Percentiles rank a stretch among this genome's conserved stretches.
These are phyloP conservation scores for Phaffomyces antillensis DNA, from an alignment of 805 yeast species.

Conservation along the genomic window DNA sequence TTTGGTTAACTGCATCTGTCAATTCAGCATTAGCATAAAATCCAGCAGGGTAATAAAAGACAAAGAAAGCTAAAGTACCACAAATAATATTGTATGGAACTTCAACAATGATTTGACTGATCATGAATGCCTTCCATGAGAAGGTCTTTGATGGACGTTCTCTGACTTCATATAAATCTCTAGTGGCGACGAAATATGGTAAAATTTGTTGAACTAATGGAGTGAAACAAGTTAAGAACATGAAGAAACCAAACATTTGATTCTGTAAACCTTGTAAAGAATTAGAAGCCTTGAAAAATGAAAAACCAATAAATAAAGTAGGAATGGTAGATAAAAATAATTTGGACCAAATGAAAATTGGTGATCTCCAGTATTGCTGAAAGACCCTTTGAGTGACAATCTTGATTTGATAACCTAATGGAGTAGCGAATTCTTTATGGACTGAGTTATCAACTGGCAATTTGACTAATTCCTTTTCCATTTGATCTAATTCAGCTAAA, in stretches of 20 bases:
- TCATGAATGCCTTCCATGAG: conserved; percentile 54
- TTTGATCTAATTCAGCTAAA: conserved; percentile 48
- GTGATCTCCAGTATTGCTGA: conserved; percentile 65
- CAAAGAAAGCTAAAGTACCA: conserved; percentile 57
- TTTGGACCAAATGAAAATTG: conserved; percentile 54
- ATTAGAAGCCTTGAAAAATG: conserved; percentile 61
- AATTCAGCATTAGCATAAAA: conserved; percentile 57
- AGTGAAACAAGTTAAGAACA: conserved; percentile 51
- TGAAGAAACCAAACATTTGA: conserved; percentile 71
- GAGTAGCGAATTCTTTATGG: conserved; percentile 37
- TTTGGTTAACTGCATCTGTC: conserved; percentile 39
- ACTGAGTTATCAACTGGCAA: conserved; percentile 27
- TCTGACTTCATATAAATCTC: conserved; percentile 63
- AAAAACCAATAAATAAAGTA: conserved; percentile 62
- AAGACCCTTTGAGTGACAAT: conserved; percentile 47
- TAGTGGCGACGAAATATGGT: conserved; percentile 52
- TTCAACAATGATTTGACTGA: conserved; percentile 57
- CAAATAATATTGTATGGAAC: conserved; percentile 53
- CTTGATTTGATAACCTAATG: conserved; percentile 31
- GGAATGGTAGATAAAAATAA: conserved; percentile 43
- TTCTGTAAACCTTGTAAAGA: conserved; percentile 70
- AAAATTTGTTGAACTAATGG: conserved; percentile 56
- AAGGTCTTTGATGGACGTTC: conserved; percentile 69
- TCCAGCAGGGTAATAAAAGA: conserved; percentile 69
- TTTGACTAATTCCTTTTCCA: conserved; percentile 53